Conservation (phyloP, 192 early-diverging fungal genomes). For the Rhizoclosmatium globosum region DNA sequence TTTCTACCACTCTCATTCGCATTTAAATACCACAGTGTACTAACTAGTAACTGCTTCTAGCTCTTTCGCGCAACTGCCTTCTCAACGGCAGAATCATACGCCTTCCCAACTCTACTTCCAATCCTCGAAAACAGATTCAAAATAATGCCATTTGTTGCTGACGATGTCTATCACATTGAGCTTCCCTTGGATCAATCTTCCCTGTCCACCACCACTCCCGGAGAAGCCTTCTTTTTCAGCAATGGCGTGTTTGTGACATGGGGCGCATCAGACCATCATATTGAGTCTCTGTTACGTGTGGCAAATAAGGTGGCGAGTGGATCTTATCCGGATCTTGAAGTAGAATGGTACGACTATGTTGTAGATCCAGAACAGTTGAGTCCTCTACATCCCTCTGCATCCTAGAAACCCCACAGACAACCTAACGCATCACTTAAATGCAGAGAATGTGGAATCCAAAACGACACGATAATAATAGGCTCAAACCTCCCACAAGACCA, state of each 20-base stretch:
- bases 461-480: constrained; percentile 63
- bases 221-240: constrained; percentile 54
- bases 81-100: constrained; percentile 63
- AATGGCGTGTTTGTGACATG: constrained; percentile 67
- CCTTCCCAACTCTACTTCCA: constrained; percentile 51
- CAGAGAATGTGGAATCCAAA: constrained; percentile 51
- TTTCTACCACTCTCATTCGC: background rate
- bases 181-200: constrained; percentile 14
- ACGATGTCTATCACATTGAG: constrained; percentile 61
- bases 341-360: constrained; percentile 62
- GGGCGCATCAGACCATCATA: constrained; percentile 55
- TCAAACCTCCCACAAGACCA: constrained; percentile 51
- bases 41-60: background rate
- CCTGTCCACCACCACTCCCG: background rate
- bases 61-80: constrained; percentile 45
- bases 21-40: background rate
- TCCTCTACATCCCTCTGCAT: background rate
- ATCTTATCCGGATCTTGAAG: constrained; percentile 47
- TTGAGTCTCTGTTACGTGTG: constrained; percentile 45
- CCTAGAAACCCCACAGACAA: background rate
- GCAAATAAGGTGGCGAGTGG: constrained; percentile 57
- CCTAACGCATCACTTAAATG: background rate
- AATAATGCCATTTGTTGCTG: constrained; percentile 58
- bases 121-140: constrained; percentile 50
- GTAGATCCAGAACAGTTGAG: constrained; percentile 49